A percentile compares a stretch with the other conserved stretches of the same genome.
Evolutionary conservation across 75 land plant genomes (phyloP).

Genomic region (Pseudotsuga menziesii): DNA sequence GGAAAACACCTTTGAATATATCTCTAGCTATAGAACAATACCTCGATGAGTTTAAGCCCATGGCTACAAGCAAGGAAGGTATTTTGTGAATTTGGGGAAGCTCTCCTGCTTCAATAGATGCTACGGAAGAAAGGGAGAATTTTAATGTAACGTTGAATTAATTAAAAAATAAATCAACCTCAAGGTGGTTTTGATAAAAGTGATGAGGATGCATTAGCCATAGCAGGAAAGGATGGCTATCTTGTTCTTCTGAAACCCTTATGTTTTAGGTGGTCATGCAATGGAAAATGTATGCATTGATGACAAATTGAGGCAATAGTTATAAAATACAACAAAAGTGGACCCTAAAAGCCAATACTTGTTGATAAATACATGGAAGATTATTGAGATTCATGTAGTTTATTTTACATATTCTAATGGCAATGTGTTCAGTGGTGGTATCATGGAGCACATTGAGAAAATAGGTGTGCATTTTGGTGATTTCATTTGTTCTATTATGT

Average conservation of each 20-base stretch:
- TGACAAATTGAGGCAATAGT: slow-evolving; percentile 84
- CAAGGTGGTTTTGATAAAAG: slow-evolving; percentile 97
- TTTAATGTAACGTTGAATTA: slow-evolving; percentile 85
- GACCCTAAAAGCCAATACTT: slow-evolving; percentile 96
- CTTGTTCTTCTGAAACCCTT: slow-evolving; percentile 96
- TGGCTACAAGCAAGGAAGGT: slow-evolving; percentile 64
- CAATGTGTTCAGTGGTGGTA: slow-evolving; percentile 96
- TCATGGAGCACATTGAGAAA: slow-evolving; percentile 99
- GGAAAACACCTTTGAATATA: slow-evolving; percentile 94
- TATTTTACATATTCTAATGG: slow-evolving; percentile 79
- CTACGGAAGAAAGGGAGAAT: slow-evolving; percentile 94
- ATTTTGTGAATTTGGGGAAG: slow-evolving; percentile 91
- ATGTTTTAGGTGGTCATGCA: slow-evolving; percentile 97
- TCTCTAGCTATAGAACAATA: slow-evolving; percentile 87
- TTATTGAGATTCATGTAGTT: slow-evolving; percentile 96
- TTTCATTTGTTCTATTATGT: slow-evolving; percentile 87
- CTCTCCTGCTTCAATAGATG: slow-evolving; percentile 98
- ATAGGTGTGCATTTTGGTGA: slow-evolving; percentile 99
- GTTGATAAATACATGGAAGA: slow-evolving; percentile 89
- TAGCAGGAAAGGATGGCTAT: slow-evolving; percentile 80
- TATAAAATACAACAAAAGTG: slow-evolving; percentile 85
- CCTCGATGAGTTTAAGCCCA: slow-evolving; percentile 69
- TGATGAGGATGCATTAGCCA: slow-evolving; percentile 85
- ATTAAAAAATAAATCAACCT: slow-evolving; percentile 85
- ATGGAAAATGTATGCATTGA: slow-evolving; percentile 98